Evolutionary conservation across 2,329 filamentous ascomycete genomes (phyloP), one percentile per base, ranked within the genome.

Genomic region (Ophiobolus disseminans): DNA sequence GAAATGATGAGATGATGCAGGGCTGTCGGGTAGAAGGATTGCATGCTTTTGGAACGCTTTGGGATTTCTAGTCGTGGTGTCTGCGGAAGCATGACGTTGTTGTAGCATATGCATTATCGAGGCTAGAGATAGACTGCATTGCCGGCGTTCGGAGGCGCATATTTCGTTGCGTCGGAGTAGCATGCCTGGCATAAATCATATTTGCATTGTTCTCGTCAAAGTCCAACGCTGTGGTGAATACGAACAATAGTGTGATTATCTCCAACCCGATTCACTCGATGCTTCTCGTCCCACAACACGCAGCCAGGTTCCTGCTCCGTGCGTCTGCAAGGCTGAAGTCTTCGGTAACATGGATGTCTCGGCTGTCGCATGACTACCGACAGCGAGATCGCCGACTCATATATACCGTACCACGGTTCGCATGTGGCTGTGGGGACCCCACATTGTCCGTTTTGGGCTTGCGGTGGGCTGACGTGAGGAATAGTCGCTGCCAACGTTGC

Each of bases 1-100:
- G 68, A 0, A 72, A 72, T 23, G 66, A 72, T 53, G 67, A 72
- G 60, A 72, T 72, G 67, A 72, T 72, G 67, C 64, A 65, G 28
- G 68, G 68, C 2, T 72, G 68, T 47, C 54, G 60, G 9, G 57
- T 45, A 28, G 65, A 57, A 9, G 67, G 68, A 3, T 35, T 72
- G 54, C 66, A 69, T 44, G 68, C 68, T 5, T 72, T 72, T 50
- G 68, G 68, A 1, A 72, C 68, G 5, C 37, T 72, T 14, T 72
- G 68, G 68, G 68, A 72, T 23, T 72, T 72, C 23, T 45, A 23
- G 19, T 6, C 22, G 14, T 8, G 30, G n/a, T 14, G 7, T 14
- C n/a, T n/a, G n/a, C n/a, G n/a, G n/a, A n/a, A n/a, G n/a, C n/a
- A n/a, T n/a, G n/a, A n/a, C n/a, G n/a, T n/a, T n/a, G n/a, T n/a